Base-by-base conservation (phyloP, 2,329 filamentous ascomycete genomes). In the Xylaria sp. region DNA sequence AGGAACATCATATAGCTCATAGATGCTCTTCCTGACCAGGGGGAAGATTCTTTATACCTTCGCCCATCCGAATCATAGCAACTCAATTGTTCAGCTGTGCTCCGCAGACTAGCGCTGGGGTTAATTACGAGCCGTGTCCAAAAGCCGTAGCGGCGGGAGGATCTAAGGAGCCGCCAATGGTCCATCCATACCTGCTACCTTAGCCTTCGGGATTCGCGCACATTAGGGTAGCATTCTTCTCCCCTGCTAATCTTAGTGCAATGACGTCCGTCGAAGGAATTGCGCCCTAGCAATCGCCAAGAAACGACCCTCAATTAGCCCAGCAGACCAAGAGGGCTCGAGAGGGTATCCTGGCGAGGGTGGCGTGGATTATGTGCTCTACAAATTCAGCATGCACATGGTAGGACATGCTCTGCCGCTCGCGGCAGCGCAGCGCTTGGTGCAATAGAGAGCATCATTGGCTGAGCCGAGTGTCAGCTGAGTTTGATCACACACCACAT, bases 391-490 rank as follows among this genome's bases (percentile, higher is more conserved):
- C 10, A 10, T 52, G 4, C 28, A 28, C 28, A 28, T 28, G 28
- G 20, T 57, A 31, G n/a, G 56, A 59, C n/a, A 9, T 9, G 28
- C 48, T 25, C 15, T 31, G 15, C 20, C 44, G 20, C 28, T 2
- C 2, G 23, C 44, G 1, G 15, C 15, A 50, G 18, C 25, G 48
- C 51, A 31, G 28, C 41, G 8, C 37, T 7, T 56, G 60, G 8
- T 23, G 20, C 39, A n/a, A 28, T 15, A 25, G 28, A 44, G 37
- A 13, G 20, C 34, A 39, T 25, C n/a, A 56, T 63, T 63, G 61
- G 60, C 20, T 25, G 10, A 44, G 15, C 39, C 0, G 23, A 13
- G 25, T 48, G 37, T 57, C 52, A 57, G 62, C 62, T 64, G 62
- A 25, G 31, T 25, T 39, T 8, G 5, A 31, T 12, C 12, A 20